Evolutionary conservation across 495 filamentous ascomycete species (phyloP).

Genomic region (Haplographium delicatum): DNA sequence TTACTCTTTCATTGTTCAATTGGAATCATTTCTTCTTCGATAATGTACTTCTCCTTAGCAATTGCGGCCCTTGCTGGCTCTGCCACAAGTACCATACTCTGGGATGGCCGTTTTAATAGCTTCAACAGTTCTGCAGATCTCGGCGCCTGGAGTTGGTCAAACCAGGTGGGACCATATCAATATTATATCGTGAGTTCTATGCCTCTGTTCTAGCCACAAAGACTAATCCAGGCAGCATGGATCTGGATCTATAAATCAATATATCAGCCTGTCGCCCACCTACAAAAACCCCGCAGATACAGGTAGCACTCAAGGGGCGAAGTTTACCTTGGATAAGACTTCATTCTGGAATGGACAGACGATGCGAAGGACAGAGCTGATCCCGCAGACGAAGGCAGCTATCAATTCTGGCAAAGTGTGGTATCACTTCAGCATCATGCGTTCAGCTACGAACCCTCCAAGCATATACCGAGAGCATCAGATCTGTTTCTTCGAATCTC

Average conservation of each 20-base stretch:
- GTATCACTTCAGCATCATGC: constrained; percentile 68
- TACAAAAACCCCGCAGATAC: constrained; percentile 67
- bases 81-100: constrained; percentile 37
- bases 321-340: constrained; percentile 62
- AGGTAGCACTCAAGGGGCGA: constrained; percentile 56
- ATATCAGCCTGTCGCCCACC: constrained; percentile 44
- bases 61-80: constrained; percentile 11
- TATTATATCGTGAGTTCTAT: constrained; percentile 53
- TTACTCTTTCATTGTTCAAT: constrained; percentile 1
- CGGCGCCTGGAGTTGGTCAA: constrained; percentile 58
- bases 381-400: constrained; percentile 60
- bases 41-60: constrained; percentile 16
- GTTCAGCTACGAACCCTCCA: constrained; percentile 52
- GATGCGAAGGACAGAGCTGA: constrained; percentile 59
- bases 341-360: constrained; percentile 57
- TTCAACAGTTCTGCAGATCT: constrained; percentile 42
- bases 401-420: constrained; percentile 57
- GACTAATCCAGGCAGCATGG: constrained; percentile 42
- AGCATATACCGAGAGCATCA: constrained; percentile 62
- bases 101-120: constrained; percentile 61
- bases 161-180: constrained; percentile 63
- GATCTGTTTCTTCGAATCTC: constrained; percentile 70
- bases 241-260: constrained; percentile 38
- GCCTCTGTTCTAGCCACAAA: constrained; percentile 38
- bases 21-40: no score